These are phyloP conservation scores for Ettlia oleoabundans DNA, from an alignment of 139 green algal genomes.

Conservation along the genomic window DNA sequence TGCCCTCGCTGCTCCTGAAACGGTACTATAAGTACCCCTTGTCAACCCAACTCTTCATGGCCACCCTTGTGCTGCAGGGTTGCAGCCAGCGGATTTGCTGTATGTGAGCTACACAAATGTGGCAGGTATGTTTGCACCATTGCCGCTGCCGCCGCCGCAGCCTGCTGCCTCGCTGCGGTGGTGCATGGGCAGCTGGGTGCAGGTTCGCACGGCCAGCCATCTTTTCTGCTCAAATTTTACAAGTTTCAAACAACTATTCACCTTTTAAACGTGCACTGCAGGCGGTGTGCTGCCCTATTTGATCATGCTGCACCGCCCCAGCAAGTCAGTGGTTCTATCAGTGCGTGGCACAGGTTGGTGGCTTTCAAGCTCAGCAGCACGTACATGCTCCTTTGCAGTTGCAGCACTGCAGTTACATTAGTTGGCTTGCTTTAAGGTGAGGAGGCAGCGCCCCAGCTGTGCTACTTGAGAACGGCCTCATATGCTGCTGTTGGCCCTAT, in stretches of 20 bases:
- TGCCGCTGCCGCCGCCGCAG: too few species aligned
- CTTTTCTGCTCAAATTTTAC: too few species aligned
- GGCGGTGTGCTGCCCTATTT: slow-evolving; percentile 65
- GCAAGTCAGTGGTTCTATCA: slow-evolving; percentile 58
- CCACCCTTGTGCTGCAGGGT: not conserved
- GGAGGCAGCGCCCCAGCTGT: too few species aligned
- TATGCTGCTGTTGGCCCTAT: too few species aligned
- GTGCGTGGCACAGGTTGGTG: slow-evolving; percentile 57
- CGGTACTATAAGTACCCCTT: not conserved
- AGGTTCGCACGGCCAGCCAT: too few species aligned
- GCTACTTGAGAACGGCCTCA: too few species aligned
- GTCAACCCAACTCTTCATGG: not conserved
- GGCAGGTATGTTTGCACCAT: not conserved
- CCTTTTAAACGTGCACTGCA: too few species aligned
- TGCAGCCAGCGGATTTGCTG: slow-evolving; percentile 31
- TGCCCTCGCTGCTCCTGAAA: not conserved
- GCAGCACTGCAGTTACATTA: too few species aligned
- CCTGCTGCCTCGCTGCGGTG: too few species aligned
- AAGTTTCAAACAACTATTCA: too few species aligned
- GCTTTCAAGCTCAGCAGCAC: not conserved
- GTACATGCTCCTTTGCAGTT: not conserved
- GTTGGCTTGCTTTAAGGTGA: too few species aligned
- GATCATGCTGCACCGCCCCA: slow-evolving; percentile 58
- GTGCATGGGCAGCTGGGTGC: too few species aligned
- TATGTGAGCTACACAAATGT: slow-evolving; percentile 45